Percentiles rank a stretch among this genome's conserved stretches.
phyloP scores from a whole-genome alignment of 2,329 filamentous ascomycete genomes.

The Dactylonectria estremocensis region DNA sequence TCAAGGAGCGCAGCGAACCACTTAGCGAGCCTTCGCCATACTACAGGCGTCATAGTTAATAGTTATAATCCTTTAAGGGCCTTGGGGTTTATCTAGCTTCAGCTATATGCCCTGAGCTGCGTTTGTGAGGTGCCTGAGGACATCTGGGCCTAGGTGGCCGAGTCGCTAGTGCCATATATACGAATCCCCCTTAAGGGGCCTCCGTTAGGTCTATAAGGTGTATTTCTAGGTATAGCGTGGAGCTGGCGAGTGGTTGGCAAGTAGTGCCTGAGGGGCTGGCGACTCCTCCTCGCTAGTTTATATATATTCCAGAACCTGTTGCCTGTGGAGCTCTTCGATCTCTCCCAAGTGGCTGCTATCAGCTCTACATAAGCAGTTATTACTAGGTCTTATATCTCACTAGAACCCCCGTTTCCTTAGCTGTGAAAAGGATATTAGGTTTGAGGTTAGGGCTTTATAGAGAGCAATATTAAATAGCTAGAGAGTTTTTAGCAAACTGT shows the following conservation, averaged over 20 bases:
- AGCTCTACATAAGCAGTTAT: not conserved
- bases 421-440: not conserved
- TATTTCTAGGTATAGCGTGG: not conserved
- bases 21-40: not conserved
- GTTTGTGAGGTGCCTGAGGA: not conserved
- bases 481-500: not conserved
- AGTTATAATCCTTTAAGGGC: not conserved
- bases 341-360: not conserved
- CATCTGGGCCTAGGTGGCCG: not conserved
- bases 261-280: not conserved
- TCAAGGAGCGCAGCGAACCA: not conserved
- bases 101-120: not conserved
- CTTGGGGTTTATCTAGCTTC: not conserved
- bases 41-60: not conserved
- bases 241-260: not conserved
- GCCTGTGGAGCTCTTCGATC: not conserved
- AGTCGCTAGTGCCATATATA: not conserved
- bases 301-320: not conserved
- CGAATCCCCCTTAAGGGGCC: not conserved
- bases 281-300: fast-evolving
- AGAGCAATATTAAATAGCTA: not conserved
- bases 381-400: not conserved
- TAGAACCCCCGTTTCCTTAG: not conserved
- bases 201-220: not conserved
- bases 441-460: not conserved